Percentiles rank a stretch among this genome's conserved stretches.
phyloP scores from a whole-genome alignment of 78 protist genomes.

The Cyanophora paradoxa region DNA sequence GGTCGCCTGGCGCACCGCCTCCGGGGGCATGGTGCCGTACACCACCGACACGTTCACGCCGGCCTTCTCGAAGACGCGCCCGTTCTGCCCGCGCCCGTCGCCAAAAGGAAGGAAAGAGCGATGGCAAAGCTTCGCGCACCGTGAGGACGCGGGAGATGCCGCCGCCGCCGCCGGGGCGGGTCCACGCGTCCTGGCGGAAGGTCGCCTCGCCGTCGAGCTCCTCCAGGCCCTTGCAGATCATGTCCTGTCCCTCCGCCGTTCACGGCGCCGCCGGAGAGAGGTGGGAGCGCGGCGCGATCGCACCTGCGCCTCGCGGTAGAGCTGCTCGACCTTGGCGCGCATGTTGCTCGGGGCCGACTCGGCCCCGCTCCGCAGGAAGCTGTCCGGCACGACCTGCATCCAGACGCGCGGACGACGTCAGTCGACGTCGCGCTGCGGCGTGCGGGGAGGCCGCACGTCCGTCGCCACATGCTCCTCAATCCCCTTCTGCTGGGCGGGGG shows the following conservation, averaged over 20 bases:
- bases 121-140: conserved; percentile 8
- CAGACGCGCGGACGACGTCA: no score
- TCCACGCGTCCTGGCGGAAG: conserved; percentile 24
- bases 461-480: no score
- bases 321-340: conserved; percentile 15
- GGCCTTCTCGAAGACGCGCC: conserved; percentile 40
- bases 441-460: no score
- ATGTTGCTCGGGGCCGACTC: no score
- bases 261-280: background rate
- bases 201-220: conserved; percentile 14
- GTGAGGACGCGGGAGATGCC: conserved; percentile 39
- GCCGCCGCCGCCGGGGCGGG: conserved; percentile 35
- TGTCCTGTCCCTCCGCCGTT: background rate
- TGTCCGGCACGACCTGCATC: no score
- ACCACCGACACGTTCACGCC: conserved; percentile 24
- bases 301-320: conserved; percentile 9
- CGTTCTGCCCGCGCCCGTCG: no score
- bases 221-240: conserved; percentile 27
- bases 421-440: no score
- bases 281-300: background rate
- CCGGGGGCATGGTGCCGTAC: conserved; percentile 32
- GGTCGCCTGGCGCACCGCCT: conserved; percentile 22
- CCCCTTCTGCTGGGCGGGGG: no score
- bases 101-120: background rate
- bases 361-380: no score